These are phyloP conservation scores for Mycena venus DNA, from an alignment of 768 basidiomycete species.

Conservation along the genomic window DNA sequence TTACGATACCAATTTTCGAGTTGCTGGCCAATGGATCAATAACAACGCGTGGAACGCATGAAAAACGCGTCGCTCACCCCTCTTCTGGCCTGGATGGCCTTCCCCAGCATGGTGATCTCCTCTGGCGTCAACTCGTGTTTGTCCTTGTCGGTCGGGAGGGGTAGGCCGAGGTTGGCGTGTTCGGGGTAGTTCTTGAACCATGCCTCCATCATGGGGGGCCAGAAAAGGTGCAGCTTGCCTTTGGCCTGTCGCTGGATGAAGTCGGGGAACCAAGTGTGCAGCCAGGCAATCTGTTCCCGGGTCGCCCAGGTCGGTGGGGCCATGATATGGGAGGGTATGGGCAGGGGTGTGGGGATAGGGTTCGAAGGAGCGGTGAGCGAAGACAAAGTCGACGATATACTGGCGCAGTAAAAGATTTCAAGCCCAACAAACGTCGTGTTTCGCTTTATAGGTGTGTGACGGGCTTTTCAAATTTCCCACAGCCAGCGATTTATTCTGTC, in stretches of 20 bases:
- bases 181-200: neutral
- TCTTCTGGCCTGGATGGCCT: neutral
- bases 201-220: neutral
- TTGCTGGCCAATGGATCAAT: neutral
- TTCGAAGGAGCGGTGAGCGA: no score
- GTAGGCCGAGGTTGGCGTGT: neutral
- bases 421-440: no score
- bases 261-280: neutral
- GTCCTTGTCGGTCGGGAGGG: neutral
- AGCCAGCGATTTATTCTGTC: no score
- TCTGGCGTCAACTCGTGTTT: neutral
- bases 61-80: no score
- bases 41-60: neutral
- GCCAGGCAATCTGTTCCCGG: neutral
- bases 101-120: neutral
- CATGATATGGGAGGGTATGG: neutral
- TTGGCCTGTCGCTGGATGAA: slow-evolving; percentile 2
- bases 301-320: neutral
- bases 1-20: neutral
- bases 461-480: no score
- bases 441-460: no score
- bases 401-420: no score
- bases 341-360: neutral
- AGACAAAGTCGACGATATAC: neutral
- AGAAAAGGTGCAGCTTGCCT: neutral